Conservation (phyloP, 2,329 filamentous ascomycete genomes). For the Apiospora kogelbergensis region DNA sequence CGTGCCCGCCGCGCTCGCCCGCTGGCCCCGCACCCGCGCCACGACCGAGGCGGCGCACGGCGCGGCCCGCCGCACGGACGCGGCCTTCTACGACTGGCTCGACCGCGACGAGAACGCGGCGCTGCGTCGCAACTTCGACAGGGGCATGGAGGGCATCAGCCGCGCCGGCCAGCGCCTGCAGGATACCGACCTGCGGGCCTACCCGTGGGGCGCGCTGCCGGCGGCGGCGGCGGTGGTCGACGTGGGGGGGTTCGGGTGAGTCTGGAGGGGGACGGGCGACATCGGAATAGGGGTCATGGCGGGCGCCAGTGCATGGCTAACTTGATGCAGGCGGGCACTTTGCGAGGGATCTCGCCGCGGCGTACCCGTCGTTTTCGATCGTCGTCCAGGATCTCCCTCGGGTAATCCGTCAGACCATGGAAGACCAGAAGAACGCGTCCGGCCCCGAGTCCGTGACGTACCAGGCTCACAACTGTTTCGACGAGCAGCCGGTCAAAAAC, state of each 20-base stretch:
- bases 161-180: background rate
- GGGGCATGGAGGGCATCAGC: slow-evolving; percentile 4
- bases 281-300: background rate
- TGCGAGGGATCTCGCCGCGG: background rate
- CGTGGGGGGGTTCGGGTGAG: background rate
- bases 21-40: background rate
- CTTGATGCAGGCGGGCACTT: background rate
- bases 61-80: background rate
- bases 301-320: too few relatives aligned
- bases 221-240: background rate
- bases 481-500: background rate
- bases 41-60: background rate
- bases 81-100: background rate
- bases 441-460: background rate
- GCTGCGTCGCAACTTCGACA: background rate
- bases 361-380: background rate
- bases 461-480: background rate
- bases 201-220: background rate
- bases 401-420: background rate
- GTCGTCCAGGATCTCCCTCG: background rate
- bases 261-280: background rate
- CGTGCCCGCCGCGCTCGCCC: background rate
- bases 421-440: background rate
- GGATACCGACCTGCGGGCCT: background rate
- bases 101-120: background rate